phyloP scores from a whole-genome alignment of 345 rosid genomes.

The Jatropha curcas region DNA sequence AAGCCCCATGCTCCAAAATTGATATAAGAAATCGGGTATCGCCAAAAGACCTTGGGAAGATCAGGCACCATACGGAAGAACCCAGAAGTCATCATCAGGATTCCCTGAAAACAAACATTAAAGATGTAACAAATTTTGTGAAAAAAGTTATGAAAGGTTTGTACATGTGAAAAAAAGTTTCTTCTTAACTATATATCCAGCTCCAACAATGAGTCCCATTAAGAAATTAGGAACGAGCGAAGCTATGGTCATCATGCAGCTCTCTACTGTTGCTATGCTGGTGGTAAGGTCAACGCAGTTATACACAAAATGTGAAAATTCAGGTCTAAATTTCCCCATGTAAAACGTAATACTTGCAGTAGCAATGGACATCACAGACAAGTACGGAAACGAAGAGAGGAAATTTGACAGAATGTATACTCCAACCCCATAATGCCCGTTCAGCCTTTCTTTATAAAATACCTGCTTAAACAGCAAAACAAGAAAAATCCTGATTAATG shows the following conservation, averaged over 20 bases:
- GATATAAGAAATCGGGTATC: slow-evolving; percentile 52
- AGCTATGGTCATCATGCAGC: slow-evolving; percentile 61
- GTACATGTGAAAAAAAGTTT: not conserved
- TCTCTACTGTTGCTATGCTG: slow-evolving; percentile 51
- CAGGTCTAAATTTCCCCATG: slow-evolving; percentile 49
- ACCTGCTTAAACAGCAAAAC: slow-evolving; percentile 28
- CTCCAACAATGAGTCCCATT: slow-evolving; percentile 49
- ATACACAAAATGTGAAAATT: slow-evolving; percentile 33
- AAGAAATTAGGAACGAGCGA: slow-evolving; percentile 57
- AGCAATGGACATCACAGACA: slow-evolving; percentile 36
- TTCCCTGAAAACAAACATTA: slow-evolving; percentile 33
- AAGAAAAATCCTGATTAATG: too few relatives aligned
- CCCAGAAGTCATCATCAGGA: slow-evolving; percentile 53
- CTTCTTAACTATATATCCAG: slow-evolving; percentile 52
- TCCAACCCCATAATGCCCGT: slow-evolving; percentile 46
- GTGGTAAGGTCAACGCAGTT: slow-evolving; percentile 35
- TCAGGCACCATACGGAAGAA: slow-evolving; percentile 46
- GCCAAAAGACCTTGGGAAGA: slow-evolving; percentile 54
- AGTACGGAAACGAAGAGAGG: slow-evolving; percentile 53
- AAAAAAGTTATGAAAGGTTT: not conserved
- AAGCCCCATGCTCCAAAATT: slow-evolving; percentile 53
- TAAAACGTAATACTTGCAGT: slow-evolving; percentile 38
- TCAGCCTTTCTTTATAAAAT: slow-evolving; percentile 45
- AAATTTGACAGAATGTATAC: slow-evolving; percentile 48
- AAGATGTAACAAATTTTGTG: not conserved